These are phyloP conservation scores for Claviceps digitariae DNA, from an alignment of 2,329 filamentous ascomycete species.

Conservation along the genomic window DNA sequence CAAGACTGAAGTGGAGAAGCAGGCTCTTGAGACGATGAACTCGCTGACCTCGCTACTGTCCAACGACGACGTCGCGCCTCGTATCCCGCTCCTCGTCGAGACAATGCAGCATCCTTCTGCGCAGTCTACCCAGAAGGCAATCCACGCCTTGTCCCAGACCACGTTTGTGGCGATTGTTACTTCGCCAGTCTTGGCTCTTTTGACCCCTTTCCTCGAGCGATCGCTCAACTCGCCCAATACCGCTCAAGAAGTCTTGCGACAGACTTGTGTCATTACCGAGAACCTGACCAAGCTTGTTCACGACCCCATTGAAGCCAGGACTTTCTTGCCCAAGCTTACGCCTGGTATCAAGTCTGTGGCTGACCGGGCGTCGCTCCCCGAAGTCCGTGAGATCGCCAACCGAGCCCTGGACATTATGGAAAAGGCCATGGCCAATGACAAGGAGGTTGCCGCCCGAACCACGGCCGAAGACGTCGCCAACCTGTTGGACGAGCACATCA, in stretches of 20 bases:
- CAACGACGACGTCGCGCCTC: conserved; percentile 91
- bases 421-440: conserved; percentile 73
- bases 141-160: conserved; percentile 90
- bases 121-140: conserved; percentile 83
- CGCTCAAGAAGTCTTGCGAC: conserved; percentile 83
- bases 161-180: conserved; percentile 98
- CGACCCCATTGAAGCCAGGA: conserved; percentile 82
- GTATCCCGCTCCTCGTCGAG: conserved; percentile 83
- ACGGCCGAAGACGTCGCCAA: conserved; percentile 60
- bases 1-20: conserved; percentile 78
- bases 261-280: conserved; percentile 93
- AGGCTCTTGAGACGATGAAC: conserved; percentile 84
- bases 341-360: conserved; percentile 85
- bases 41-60: conserved; percentile 78
- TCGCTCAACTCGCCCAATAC: conserved; percentile 86
- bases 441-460: conserved; percentile 52
- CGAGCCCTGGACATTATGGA: conserved; percentile 77
- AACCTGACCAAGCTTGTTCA: conserved; percentile 98
- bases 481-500: conserved; percentile 62
- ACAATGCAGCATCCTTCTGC: conserved; percentile 90
- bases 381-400: conserved; percentile 81
- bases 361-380: conserved; percentile 79
- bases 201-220: conserved; percentile 89
- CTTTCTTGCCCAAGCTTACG: conserved; percentile 86
- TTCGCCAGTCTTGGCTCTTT: conserved; percentile 82